A percentile compares a stretch with the other conserved stretches of the same genome.
Conservation (phyloP, 2,329 filamentous ascomycete genomes). For the Thyridium curvatum region DNA sequence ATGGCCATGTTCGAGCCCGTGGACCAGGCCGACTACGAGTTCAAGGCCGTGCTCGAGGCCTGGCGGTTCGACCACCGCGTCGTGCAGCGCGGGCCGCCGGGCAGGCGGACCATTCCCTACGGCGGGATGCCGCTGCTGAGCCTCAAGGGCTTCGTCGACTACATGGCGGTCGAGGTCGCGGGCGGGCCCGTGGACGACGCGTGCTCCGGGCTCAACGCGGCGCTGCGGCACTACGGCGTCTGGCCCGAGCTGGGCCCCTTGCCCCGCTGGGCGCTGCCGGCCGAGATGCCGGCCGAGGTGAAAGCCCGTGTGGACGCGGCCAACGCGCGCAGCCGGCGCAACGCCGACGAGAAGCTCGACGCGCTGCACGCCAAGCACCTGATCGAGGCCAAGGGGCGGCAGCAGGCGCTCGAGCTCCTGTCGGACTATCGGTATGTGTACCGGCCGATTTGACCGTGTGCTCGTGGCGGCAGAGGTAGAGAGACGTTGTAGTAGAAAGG, state of each 20-base stretch:
- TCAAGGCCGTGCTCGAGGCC: slow-evolving; percentile 11
- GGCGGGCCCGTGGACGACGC: slow-evolving; percentile 4
- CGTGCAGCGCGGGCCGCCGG: slow-evolving; percentile 3
- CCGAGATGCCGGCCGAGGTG: neutral
- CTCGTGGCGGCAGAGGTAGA: too few relatives aligned
- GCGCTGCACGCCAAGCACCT: neutral
- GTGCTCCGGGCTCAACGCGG: neutral
- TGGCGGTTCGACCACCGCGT: slow-evolving; percentile 11
- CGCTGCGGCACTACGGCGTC: neutral
- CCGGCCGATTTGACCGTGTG: neutral
- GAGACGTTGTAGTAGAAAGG: too few relatives aligned
- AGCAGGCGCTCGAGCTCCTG: neutral
- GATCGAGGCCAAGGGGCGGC: neutral
- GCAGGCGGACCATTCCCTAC: slow-evolving; percentile 7
- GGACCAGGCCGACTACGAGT: slow-evolving; percentile 10
- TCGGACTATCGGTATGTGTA: neutral
- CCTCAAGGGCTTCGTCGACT: slow-evolving; percentile 7
- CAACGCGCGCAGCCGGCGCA: neutral
- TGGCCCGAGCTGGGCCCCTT: neutral
- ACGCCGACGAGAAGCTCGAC: neutral
- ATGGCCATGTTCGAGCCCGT: slow-evolving; percentile 8
- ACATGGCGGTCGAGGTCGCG: slow-evolving; percentile 10
- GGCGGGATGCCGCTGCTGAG: slow-evolving; percentile 12
- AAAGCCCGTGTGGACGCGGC: neutral
- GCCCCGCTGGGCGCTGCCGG: neutral